Percentiles rank a stretch among this genome's conserved stretches.
These are phyloP conservation scores for Tetraselmis striata DNA, from an alignment of 139 green algal genomes.

Conservation along the genomic window DNA sequence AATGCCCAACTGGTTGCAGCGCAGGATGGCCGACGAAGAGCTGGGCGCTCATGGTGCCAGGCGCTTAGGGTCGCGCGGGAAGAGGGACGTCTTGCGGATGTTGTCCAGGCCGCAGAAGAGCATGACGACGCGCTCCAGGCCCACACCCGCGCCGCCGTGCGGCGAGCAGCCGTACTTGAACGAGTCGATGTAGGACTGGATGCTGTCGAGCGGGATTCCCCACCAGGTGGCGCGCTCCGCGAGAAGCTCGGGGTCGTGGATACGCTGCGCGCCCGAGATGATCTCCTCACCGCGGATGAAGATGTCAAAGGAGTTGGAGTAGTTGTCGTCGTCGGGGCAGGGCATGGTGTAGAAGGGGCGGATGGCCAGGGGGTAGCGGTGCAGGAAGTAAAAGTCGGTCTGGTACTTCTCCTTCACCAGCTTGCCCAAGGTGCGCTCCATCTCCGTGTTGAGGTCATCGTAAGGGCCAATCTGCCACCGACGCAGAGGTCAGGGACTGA, in stretches of 20 bases:
- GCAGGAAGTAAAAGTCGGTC: slow-evolving; percentile 98
- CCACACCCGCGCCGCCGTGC: slow-evolving; percentile 89
- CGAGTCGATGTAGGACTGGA: slow-evolving; percentile 89
- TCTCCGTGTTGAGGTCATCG: slow-evolving; percentile 89
- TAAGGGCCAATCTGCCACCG: slow-evolving; percentile 64
- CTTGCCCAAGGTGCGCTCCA: slow-evolving; percentile 78
- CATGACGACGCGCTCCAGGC: slow-evolving; percentile 93
- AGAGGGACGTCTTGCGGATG: slow-evolving; percentile 96
- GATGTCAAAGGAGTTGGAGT: slow-evolving; percentile 96
- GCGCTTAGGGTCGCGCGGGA: slow-evolving; percentile 92
- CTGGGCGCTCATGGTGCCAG: slow-evolving; percentile 73
- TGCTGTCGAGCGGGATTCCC: slow-evolving; percentile 69
- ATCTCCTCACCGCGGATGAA: slow-evolving; percentile 99
- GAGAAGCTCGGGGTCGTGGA: slow-evolving; percentile 91
- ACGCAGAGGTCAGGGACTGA: no score
- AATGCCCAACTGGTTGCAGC: no score
- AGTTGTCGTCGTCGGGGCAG: slow-evolving; percentile 67
- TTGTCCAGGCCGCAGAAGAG: slow-evolving; percentile 95
- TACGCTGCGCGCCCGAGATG: slow-evolving; percentile 89
- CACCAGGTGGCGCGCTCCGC: slow-evolving; percentile 54
- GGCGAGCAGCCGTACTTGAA: slow-evolving; percentile 90
- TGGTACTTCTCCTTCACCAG: slow-evolving; percentile 91
- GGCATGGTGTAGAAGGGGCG: slow-evolving; percentile 99
- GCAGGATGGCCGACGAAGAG: no score
- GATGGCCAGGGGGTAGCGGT: slow-evolving; percentile 50